Evolutionary conservation across 768 basidiomycete species (phyloP).

Genomic region (Punctularia strigosozonata): DNA sequence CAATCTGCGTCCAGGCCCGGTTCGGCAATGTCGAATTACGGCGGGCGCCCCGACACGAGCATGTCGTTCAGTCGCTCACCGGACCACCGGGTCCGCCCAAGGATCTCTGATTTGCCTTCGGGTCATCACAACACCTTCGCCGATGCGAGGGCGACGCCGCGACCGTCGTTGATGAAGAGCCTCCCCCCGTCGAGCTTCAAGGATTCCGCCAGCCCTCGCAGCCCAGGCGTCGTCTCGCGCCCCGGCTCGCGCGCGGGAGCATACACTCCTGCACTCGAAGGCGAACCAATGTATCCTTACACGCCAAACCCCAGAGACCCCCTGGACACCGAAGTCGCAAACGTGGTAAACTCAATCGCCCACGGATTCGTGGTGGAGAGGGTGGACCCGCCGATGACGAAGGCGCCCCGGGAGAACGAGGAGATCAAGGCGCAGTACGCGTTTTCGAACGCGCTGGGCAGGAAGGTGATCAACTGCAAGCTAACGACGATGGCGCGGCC

Average conservation of each 20-base stretch:
- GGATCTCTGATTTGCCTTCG: too few relatives aligned
- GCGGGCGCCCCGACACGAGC: conserved; percentile 42
- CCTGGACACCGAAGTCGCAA: conserved; percentile 70
- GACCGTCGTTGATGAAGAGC: conserved; percentile 23
- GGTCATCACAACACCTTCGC: conserved; percentile 45
- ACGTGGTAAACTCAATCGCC: conserved; percentile 59
- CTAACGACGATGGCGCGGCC: conserved; percentile 67
- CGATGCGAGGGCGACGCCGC: conserved; percentile 34
- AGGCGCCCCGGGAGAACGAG: conserved; percentile 56
- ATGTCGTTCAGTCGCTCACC: conserved; percentile 36
- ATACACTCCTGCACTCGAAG: conserved; percentile 47
- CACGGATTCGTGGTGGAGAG: conserved; percentile 74
- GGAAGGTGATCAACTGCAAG: conserved; percentile 69
- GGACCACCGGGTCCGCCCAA: too few relatives aligned
- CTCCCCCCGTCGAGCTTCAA: conserved; percentile 70
- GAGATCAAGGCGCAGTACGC: conserved; percentile 80
- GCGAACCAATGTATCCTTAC: conserved; percentile 48
- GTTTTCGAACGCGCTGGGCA: conserved; percentile 59
- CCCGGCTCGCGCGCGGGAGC: conserved; percentile 55
- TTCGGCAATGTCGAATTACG: conserved; percentile 61
- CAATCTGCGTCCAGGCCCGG: conserved; percentile 60
- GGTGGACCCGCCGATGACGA: conserved; percentile 64
- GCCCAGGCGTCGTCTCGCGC: conserved; percentile 36
- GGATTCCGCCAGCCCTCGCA: conserved; percentile 41
- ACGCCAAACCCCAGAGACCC: conserved; percentile 65